Base-by-base conservation (phyloP, 1,284 basidiomycete species). In the Heterobasidion parviporum region DNA sequence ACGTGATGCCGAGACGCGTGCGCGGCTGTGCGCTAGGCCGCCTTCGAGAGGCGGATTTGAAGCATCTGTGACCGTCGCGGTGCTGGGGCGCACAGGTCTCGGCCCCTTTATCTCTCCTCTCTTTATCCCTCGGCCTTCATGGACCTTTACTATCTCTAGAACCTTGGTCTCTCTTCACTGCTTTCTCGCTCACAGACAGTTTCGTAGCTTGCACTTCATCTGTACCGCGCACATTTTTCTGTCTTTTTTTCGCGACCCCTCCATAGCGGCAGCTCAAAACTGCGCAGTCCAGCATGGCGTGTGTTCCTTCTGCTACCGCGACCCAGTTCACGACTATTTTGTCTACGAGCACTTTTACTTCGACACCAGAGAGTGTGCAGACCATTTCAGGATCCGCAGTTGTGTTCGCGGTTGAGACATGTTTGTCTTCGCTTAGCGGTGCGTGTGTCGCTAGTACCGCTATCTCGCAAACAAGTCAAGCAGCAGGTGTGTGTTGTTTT, bases 241-340 rank as follows among this genome's bases (percentile, higher is more conserved):
- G n/a, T 38, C 36, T 36, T 36, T 34, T 38, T 51, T 38, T 51
- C 8, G 35, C 14, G 34, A 6, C 50, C 12, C 49, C 12, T 50
- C 18, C 8, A 20, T 33, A 33, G 15, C 35, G 20, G 26, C 35
- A 52, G 10, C 51, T 51, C 43, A 54, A 49, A 38, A 48, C 59
- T 16, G 34, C 32, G 15, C 41, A 53, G 20, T 15, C 44, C 38
- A 35, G 34, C 45, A 58, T 58, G 54, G 35, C 14, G 16, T 77
- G 77, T 55, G 60, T 58, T 47, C 61, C 71, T 12, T 60, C 62
- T 12, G 68, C 73, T 14, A 76, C 71, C 33, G 67, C 66, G 53
- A 76, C 75, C 10, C 59, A 66, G 52, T 75, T 72, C 60, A 58
- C 61, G 48, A 73, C 70, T 0, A 50, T 71, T 59, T 70, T 68